phyloP scores from a whole-genome alignment of 768 basidiomycete genomes.

The Trametes cingulata region DNA sequence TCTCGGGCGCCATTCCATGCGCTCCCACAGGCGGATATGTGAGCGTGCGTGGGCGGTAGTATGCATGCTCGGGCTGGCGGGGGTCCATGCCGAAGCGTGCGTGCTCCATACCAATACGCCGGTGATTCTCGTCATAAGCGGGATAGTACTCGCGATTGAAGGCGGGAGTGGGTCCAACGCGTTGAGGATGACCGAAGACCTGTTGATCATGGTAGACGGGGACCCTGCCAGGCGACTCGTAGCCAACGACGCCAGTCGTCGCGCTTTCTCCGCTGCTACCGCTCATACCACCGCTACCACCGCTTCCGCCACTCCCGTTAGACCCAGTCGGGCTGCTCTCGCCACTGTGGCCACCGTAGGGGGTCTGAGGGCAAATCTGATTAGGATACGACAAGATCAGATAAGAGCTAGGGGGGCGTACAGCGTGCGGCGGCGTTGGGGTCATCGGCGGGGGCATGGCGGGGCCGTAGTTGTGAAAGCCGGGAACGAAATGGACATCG shows the following conservation, averaged over 20 bases:
- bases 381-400: constrained; percentile 9
- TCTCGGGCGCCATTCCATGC: constrained; percentile 2
- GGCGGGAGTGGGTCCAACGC: constrained; percentile 2
- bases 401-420: constrained; percentile 16
- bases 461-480: constrained; percentile 1
- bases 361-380: constrained; percentile 11
- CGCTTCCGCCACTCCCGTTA: constrained; percentile 13
- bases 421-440: constrained; percentile 9
- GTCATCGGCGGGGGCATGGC: constrained; percentile 9
- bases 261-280: constrained; percentile 15
- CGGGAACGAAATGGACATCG: background rate
- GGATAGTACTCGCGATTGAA: constrained; percentile 23
- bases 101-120: constrained; percentile 22
- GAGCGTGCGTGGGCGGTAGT: constrained; percentile 24
- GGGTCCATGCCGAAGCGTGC: constrained; percentile 17
- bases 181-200: constrained; percentile 9
- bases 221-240: background rate
- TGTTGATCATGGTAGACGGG: constrained; percentile 8
- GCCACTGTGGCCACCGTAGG: constrained; percentile 14
- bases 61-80: constrained; percentile 9
- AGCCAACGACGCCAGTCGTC: constrained; percentile 16
- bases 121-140: constrained; percentile 21
- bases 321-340: constrained; percentile 20
- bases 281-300: constrained; percentile 14
- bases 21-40: constrained; percentile 16